Percentiles rank a stretch among this genome's conserved stretches.
Evolutionary conservation across 768 basidiomycete species (phyloP).

Genomic region (Calocera viscosa): DNA sequence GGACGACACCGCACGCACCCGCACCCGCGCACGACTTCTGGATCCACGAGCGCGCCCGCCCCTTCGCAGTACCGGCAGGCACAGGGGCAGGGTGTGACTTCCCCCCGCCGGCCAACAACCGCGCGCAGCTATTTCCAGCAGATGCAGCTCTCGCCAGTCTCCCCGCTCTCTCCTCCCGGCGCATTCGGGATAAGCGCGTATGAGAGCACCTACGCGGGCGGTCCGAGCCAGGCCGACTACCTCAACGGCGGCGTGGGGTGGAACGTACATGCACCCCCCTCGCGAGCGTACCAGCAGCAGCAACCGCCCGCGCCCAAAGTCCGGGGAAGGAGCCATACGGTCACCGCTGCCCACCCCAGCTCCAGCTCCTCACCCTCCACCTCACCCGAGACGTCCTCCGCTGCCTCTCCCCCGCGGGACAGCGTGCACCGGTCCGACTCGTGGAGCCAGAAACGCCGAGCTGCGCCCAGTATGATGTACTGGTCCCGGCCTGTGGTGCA

Average conservation of each 20-base stretch:
- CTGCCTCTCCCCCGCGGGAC: neutral
- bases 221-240: neutral
- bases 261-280: neutral
- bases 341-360: neutral
- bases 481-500: neutral
- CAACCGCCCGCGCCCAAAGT: neutral
- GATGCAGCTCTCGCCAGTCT: neutral
- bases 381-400: neutral
- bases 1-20: neutral
- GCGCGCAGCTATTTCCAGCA: constrained; percentile 3
- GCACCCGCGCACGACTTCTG: neutral
- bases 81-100: neutral
- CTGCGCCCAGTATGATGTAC: neutral
- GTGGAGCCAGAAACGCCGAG: neutral
- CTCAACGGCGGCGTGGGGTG: neutral
- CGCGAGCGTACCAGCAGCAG: neutral
- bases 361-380: neutral
- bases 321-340: neutral
- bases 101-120: neutral
- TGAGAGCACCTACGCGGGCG: neutral
- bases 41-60: neutral
- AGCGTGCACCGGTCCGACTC: no score
- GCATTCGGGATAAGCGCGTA: neutral
- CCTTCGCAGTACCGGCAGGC: neutral
- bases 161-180: neutral